These are phyloP conservation scores for Picochlorum sp. DNA, from an alignment of 139 green algal species.

Conservation along the genomic window DNA sequence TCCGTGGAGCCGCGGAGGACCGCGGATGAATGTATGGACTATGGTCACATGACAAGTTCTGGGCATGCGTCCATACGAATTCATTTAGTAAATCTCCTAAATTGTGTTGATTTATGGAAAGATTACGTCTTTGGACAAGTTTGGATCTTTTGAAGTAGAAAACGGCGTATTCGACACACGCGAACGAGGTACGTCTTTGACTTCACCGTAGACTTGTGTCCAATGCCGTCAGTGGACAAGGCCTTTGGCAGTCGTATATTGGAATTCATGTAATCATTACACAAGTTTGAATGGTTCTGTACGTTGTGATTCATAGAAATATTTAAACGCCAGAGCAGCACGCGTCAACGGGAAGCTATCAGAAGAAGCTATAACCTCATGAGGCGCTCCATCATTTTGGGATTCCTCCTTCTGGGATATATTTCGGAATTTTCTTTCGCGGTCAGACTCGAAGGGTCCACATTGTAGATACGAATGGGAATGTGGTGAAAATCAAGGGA, in stretches of 20 bases:
- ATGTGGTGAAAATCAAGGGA: background rate
- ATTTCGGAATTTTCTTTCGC: slow-evolving; percentile 1
- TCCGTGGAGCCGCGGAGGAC: no score
- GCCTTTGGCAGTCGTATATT: background rate
- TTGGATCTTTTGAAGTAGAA: background rate
- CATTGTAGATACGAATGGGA: background rate
- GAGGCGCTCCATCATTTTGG: background rate
- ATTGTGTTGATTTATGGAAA: background rate
- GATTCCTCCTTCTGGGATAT: background rate
- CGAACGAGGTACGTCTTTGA: background rate
- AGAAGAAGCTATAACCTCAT: background rate
- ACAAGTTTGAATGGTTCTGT: background rate
- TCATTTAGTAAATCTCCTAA: background rate
- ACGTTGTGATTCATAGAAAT: background rate
- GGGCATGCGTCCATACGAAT: background rate
- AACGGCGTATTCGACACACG: background rate
- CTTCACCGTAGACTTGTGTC: background rate
- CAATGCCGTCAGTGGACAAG: background rate
- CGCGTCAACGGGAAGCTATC: background rate
- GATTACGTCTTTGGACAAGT: background rate
- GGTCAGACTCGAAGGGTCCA: background rate
- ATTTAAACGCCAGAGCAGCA: background rate
- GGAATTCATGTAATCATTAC: background rate
- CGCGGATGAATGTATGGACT: no score
- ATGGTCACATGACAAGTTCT: background rate